Conservation (phyloP, 2,329 filamentous ascomycete species). For the Samsoniella hepiali region DNA sequence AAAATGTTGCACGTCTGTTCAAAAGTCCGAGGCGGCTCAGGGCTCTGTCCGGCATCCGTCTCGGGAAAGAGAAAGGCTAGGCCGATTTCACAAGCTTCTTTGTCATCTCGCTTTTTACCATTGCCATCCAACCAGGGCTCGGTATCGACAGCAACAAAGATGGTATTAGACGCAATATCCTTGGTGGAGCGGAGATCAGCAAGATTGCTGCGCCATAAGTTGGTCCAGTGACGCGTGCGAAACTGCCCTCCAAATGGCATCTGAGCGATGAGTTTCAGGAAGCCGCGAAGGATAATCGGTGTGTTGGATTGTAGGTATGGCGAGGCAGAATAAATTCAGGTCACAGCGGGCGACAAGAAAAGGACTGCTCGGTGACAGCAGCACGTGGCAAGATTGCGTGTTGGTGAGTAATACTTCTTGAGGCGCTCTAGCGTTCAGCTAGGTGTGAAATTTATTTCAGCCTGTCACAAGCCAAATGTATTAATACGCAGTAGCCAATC, state of each 20-base stretch:
- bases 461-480: not conserved
- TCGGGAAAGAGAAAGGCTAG: slow-evolving; percentile 11
- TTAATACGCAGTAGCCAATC: not conserved
- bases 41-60: not conserved
- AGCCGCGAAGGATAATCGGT: not conserved
- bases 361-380: not conserved
- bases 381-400: not conserved
- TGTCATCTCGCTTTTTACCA: not conserved
- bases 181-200: not conserved
- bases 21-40: slow-evolving; percentile 10
- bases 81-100: slow-evolving; percentile 11
- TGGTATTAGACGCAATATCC: not conserved
- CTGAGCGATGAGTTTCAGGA: not conserved
- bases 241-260: not conserved
- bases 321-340: not conserved
- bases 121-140: slow-evolving; percentile 3
- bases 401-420: not conserved
- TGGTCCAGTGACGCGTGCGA: slow-evolving; percentile 3
- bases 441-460: not conserved
- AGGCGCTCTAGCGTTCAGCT: not conserved
- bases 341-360: not conserved
- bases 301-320: not conserved
- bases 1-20: not conserved
- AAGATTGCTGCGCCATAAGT: slow-evolving; percentile 5
- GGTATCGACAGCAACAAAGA: slow-evolving; percentile 13